Percentiles rank a stretch among this genome's conserved stretches.
phyloP scores from a whole-genome alignment of 1,139 yeast genomes.

The Debaryomyces coudertii region DNA sequence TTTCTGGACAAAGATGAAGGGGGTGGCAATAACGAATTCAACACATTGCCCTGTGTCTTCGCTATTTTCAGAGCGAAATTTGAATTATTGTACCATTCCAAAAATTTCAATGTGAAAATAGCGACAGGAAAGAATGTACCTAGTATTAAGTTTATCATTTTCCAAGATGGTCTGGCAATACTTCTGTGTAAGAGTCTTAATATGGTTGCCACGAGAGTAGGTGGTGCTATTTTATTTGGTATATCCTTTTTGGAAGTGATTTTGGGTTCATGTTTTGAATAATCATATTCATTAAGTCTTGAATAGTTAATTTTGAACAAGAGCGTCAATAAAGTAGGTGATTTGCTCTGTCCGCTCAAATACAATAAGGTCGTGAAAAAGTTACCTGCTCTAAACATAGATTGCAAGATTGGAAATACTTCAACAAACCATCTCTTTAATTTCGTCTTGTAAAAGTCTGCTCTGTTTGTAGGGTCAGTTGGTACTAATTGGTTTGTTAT shows the following conservation, averaged over 20 bases:
- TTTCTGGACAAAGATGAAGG: conserved; percentile 38
- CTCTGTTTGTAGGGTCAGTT: conserved; percentile 32
- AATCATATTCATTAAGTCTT: conserved; percentile 66
- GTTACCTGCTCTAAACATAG: conserved; percentile 51
- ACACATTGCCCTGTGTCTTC: conserved; percentile 51
- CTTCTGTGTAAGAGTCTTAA: conserved; percentile 31
- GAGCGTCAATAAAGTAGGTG: conserved; percentile 66
- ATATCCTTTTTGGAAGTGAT: conserved; percentile 17
- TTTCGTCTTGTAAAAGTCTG: conserved; percentile 32
- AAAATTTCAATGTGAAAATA: conserved; percentile 78
- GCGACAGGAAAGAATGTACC: conserved; percentile 79
- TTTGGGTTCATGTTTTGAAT: conserved; percentile 49
- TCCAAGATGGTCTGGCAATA: conserved; percentile 46
- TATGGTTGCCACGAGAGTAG: conserved; percentile 52
- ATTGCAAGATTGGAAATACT: conserved; percentile 62
- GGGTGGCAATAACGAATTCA: conserved; percentile 59
- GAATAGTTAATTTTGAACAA: conserved; percentile 70
- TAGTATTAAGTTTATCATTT: conserved; percentile 38
- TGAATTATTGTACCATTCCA: conserved; percentile 94
- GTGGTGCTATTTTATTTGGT: conserved; percentile 49
- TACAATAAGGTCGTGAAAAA: conserved; percentile 66
- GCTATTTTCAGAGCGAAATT: conserved; percentile 69
- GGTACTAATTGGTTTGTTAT: conserved; percentile 49
- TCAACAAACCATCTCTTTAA: conserved; percentile 54
- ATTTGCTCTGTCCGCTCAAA: conserved; percentile 66